phyloP scores from a whole-genome alignment of 495 filamentous ascomycete genomes.

The Aspergillus incahuasiensis region DNA sequence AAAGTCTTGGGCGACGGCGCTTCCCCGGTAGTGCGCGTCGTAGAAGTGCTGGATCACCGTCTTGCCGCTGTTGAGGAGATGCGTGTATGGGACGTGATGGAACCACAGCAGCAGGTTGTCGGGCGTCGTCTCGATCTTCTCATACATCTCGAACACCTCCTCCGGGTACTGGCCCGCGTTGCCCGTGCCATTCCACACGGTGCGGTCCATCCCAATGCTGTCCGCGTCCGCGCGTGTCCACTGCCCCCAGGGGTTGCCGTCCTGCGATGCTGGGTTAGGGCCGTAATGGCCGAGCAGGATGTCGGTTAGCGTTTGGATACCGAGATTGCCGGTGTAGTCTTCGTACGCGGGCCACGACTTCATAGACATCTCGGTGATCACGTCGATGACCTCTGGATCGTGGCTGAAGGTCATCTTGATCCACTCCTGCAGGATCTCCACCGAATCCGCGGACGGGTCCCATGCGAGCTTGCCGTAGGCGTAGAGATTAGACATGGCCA shows the following conservation, averaged over 20 bases:
- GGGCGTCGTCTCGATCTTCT: conserved; percentile 59
- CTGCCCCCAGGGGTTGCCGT: conserved; percentile 66
- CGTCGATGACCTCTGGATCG: conserved; percentile 48
- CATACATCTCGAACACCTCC: conserved; percentile 53
- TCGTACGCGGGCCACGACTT: conserved; percentile 67
- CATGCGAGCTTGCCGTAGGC: conserved; percentile 65
- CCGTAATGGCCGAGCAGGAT: conserved; percentile 64
- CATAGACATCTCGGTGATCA: conserved; percentile 61
- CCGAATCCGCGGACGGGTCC: conserved; percentile 46
- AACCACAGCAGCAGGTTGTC: conserved; percentile 71
- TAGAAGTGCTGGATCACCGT: conserved; percentile 77
- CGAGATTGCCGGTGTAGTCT: conserved; percentile 66
- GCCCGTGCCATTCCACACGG: conserved; percentile 61
- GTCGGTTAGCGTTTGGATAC: conserved; percentile 65
- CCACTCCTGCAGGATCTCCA: conserved; percentile 58
- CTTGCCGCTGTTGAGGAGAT: conserved; percentile 57
- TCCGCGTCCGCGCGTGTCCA: conserved; percentile 62
- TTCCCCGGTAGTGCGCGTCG: conserved; percentile 63
- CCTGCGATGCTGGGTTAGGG: conserved; percentile 60
- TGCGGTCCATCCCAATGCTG: conserved; percentile 70
- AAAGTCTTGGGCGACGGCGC: conserved; percentile 56
- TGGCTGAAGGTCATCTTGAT: conserved; percentile 59
- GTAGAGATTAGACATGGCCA: conserved; percentile 70
- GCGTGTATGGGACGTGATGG: conserved; percentile 68
- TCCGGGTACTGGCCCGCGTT: conserved; percentile 61